Base-by-base conservation (phyloP, 2,329 filamentous ascomycete genomes). In the Diaporthe sp. region DNA sequence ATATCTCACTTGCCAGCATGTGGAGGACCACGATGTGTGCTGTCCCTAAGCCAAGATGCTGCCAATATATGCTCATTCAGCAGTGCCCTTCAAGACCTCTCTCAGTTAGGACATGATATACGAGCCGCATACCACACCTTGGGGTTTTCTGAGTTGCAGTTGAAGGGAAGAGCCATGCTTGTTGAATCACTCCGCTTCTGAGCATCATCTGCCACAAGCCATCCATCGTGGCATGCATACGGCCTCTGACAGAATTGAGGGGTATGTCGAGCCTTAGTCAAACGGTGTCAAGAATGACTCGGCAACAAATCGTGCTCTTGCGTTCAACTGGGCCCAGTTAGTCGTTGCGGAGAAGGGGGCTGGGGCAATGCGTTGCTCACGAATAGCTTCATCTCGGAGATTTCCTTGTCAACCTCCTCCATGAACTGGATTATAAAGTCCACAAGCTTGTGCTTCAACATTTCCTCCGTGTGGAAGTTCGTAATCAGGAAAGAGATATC, bases 341-440 rank as follows among this genome's bases (percentile, higher is more conserved):
- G 72, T 46, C 15, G 22, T 55, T 62, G 12, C 3, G 28, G 28
- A 79, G 87, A 82, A 77, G 77, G 28, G 17, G 42, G 80, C 15
- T 12, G 8, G 39, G 12, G 17, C 17, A 31, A 8, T 2, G 34
- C 28, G 37, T 22, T 37, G 74, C 72, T 74, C 34, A 75, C 96
- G 86, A 99, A 99, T 81, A 99, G 93, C 90, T 99, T 99, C 97
- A 99, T 98, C 87, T 99, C 97, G 4, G 97, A 98, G 76, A 99
- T 99, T 86, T 99, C 97, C 89, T 99, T 99, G 85, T 99, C 97
- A 6, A 99, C 97, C 84, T 99, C 97, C 85, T 99, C 96, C 96
- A 99, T 98, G 82, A 99, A 99, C 82, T 98, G 93, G 79, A 99
- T 98, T 80, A 99, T 98, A 82, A 99, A 99, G 84, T 99, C 97